A percentile compares a stretch with the other conserved stretches of the same genome.
phyloP scores from a whole-genome alignment of 345 rosid genomes.

The Syzygium jambos region DNA sequence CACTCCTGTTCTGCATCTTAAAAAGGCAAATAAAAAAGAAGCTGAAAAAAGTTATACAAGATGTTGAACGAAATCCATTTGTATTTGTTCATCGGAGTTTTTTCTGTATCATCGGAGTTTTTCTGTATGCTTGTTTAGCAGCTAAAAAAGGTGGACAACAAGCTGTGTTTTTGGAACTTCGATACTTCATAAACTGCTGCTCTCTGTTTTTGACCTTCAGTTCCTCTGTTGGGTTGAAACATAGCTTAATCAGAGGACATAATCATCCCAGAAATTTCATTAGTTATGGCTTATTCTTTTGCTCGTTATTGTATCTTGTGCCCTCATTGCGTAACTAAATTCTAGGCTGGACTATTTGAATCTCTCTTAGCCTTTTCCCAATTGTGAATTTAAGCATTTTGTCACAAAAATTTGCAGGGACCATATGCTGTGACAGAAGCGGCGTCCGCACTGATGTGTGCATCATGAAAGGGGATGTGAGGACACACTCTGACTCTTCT shows the following conservation, averaged over 20 bases:
- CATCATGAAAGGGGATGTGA: conserved; percentile 67
- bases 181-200: background rate
- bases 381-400: background rate
- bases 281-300: background rate
- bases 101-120: background rate
- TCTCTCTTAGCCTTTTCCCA: background rate
- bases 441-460: conserved; percentile 58
- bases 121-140: background rate
- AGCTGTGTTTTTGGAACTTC: background rate
- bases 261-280: background rate
- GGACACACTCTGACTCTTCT: conserved; percentile 54
- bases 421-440: conserved; percentile 68
- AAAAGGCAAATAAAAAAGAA: background rate
- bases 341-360: background rate
- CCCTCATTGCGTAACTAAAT: background rate
- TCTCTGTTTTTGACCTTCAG: background rate
- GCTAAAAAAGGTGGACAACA: background rate
- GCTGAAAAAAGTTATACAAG: background rate
- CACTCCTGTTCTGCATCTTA: background rate
- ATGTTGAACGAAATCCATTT: background rate
- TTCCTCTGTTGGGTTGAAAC: background rate
- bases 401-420: conserved; percentile 37
- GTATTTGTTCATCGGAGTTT: background rate
- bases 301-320: background rate
- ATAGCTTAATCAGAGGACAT: background rate